phyloP scores from a whole-genome alignment of 2,329 filamentous ascomycete species.

The Stromatinia cepivora region DNA sequence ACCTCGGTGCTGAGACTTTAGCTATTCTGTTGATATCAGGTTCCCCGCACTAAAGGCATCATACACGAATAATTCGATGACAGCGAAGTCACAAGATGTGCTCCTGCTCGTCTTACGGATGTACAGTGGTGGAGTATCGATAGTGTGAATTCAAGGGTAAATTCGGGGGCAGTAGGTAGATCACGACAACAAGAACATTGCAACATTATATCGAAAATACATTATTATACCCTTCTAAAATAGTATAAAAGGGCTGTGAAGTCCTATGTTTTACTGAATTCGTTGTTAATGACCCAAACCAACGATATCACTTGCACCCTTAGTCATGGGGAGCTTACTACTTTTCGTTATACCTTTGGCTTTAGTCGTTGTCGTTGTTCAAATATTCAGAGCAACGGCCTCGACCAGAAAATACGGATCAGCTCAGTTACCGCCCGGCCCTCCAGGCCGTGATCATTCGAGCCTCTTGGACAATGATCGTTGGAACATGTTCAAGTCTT shows the following conservation, averaged over 20 bases:
- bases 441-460: constrained; percentile 1
- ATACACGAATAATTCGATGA: neutral
- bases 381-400: neutral
- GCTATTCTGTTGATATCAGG: neutral
- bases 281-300: neutral
- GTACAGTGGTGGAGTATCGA: neutral
- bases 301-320: neutral
- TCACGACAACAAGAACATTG: neutral
- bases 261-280: neutral
- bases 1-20: neutral
- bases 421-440: neutral
- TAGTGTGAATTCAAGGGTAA: neutral
- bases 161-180: neutral
- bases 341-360: neutral
- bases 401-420: neutral
- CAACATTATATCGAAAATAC: neutral
- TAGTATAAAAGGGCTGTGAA: constrained; percentile 1
- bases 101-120: neutral
- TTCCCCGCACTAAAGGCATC: neutral
- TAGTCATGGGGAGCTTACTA: neutral
- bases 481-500: constrained; percentile 2
- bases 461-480: neutral
- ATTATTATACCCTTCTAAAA: neutral
- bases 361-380: neutral
- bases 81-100: neutral